These are phyloP conservation scores for Xanthoconium stramineum DNA, from an alignment of 768 basidiomycete species.

Conservation along the genomic window DNA sequence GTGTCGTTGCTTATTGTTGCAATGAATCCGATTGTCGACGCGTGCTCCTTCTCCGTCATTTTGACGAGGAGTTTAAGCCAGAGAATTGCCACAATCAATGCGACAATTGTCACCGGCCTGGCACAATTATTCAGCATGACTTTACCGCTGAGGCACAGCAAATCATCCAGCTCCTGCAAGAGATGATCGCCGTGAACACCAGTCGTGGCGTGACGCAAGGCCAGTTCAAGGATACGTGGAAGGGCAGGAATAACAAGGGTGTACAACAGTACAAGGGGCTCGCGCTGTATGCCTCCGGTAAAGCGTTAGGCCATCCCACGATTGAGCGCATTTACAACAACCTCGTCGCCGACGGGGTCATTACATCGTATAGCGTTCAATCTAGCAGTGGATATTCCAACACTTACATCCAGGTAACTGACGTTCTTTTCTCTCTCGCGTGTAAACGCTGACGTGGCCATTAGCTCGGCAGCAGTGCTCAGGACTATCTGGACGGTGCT, in stretches of 20 bases:
- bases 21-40: conserved; percentile 87
- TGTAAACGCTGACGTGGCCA: background rate
- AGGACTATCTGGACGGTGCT: conserved; percentile 18
- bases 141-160: conserved; percentile 56
- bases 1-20: conserved; percentile 75
- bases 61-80: conserved; percentile 76
- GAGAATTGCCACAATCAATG: conserved; percentile 66
- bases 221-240: conserved; percentile 60
- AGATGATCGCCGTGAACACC: conserved; percentile 41
- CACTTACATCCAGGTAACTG: conserved; percentile 50
- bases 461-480: conserved; percentile 20
- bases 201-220: conserved; percentile 52
- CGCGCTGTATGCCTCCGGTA: conserved; percentile 52
- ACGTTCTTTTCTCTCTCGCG: background rate
- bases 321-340: conserved; percentile 64
- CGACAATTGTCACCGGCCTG: conserved; percentile 72
- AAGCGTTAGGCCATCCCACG: conserved; percentile 46
- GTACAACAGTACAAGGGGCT: conserved; percentile 47
- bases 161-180: conserved; percentile 57
- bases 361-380: conserved; percentile 45
- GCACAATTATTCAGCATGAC: conserved; percentile 48
- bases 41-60: conserved; percentile 82
- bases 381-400: conserved; percentile 49
- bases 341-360: conserved; percentile 47
- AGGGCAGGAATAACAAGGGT: conserved; percentile 51